A percentile compares a stretch with the other conserved stretches of the same genome.
These are phyloP conservation scores for Hypocrella siamensis DNA, from an alignment of 2,329 filamentous ascomycete genomes.

Conservation along the genomic window DNA sequence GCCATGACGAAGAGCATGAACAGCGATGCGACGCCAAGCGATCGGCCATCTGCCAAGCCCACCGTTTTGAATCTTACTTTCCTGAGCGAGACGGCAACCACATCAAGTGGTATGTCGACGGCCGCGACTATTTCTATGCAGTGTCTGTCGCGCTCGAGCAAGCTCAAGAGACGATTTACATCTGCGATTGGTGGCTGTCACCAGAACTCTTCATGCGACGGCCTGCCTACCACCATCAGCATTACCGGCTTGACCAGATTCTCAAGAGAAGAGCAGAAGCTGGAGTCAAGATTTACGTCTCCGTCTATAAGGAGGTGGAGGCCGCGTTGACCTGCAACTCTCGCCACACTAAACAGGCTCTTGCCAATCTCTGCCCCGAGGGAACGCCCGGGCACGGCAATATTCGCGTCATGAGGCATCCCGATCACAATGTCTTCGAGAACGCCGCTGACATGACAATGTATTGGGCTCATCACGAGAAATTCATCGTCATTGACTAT, in stretches of 20 bases:
- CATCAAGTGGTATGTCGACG: slow-evolving; percentile 96
- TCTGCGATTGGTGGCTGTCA: slow-evolving; percentile 93
- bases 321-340: slow-evolving; percentile 84
- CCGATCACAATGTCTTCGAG: slow-evolving; percentile 88
- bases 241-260: slow-evolving; percentile 75
- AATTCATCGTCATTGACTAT: slow-evolving; percentile 92
- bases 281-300: slow-evolving; percentile 86
- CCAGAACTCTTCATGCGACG: slow-evolving; percentile 76
- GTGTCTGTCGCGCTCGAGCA: slow-evolving; percentile 81
- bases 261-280: slow-evolving; percentile 80
- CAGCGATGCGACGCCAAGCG: slow-evolving; percentile 70
- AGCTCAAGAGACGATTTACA: slow-evolving; percentile 88
- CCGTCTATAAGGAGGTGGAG: slow-evolving; percentile 80
- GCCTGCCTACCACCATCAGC: slow-evolving; percentile 66
- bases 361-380: slow-evolving; percentile 65
- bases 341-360: slow-evolving; percentile 75
- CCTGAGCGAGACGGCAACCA: slow-evolving; percentile 73
- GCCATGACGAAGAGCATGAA: slow-evolving; percentile 89
- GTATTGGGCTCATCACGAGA: slow-evolving; percentile 97
- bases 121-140: slow-evolving; percentile 87
- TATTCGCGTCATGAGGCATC: slow-evolving; percentile 78
- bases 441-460: slow-evolving; percentile 93
- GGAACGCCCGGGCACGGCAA: slow-evolving; percentile 74
- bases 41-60: slow-evolving; percentile 49
- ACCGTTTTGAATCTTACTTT: slow-evolving; percentile 84